phyloP scores from a whole-genome alignment of 2,329 filamentous ascomycete genomes.

The Epichloe aotearoae region DNA sequence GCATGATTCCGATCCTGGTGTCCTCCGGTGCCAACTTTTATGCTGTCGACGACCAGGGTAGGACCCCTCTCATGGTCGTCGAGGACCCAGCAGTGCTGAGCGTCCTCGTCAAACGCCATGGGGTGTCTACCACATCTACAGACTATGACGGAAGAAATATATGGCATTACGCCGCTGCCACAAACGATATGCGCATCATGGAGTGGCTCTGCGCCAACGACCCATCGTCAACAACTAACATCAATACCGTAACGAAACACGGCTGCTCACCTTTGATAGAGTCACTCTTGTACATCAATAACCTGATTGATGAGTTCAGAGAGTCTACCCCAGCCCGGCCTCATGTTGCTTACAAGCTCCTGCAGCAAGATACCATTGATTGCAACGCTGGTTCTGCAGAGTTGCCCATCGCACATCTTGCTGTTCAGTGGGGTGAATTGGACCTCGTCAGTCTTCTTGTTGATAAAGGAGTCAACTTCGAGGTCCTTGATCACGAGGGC shows the following conservation, averaged over 20 bases:
- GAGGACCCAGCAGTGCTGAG: conserved; percentile 15
- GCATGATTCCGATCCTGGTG: conserved; percentile 17
- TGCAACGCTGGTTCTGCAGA: conserved; percentile 6
- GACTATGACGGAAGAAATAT: conserved; percentile 21
- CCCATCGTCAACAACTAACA: conserved; percentile 14
- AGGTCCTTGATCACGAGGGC: conserved; percentile 6
- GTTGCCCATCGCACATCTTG: conserved; percentile 2
- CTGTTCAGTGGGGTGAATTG: conserved; percentile 16
- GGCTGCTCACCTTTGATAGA: conserved; percentile 20
- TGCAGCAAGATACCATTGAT: conserved; percentile 7
- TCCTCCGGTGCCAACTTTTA: conserved; percentile 16
- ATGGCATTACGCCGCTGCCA: conserved; percentile 25
- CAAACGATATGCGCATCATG: conserved; percentile 17
- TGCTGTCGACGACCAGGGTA: conserved; percentile 14
- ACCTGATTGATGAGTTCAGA: background rate
- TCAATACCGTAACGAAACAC: conserved; percentile 9
- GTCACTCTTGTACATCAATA: conserved; percentile 14
- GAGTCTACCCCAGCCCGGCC: background rate
- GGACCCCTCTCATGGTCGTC: conserved; percentile 23
- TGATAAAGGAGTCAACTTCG: conserved; percentile 8
- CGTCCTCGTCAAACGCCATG: conserved; percentile 14
- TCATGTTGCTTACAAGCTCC: conserved; percentile 9
- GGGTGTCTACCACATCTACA: conserved; percentile 15
- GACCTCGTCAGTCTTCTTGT: conserved; percentile 12
- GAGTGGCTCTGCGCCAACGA: conserved; percentile 19